A percentile compares a stretch with the other conserved stretches of the same genome.
These are phyloP conservation scores for Datisca glomerata DNA, from an alignment of 306 rosid species.

Conservation along the genomic window DNA sequence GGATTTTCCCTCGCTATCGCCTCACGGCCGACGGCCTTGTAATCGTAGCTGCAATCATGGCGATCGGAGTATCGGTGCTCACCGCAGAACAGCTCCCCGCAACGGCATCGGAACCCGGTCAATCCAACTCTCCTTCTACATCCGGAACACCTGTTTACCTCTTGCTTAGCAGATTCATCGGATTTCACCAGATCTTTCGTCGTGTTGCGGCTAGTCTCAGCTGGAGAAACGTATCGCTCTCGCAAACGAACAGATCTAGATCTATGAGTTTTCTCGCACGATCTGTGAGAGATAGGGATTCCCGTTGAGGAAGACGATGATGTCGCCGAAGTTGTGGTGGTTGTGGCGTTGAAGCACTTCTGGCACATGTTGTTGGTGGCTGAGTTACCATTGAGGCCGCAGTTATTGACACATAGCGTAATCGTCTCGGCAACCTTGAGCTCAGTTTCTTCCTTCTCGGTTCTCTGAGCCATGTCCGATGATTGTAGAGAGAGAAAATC, in stretches of 20 bases:
- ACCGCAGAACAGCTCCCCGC: conserved; percentile 81
- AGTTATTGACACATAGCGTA: conserved; percentile 65
- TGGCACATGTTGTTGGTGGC: conserved; percentile 89
- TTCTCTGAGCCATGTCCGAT: conserved; percentile 54
- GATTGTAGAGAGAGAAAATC: neutral
- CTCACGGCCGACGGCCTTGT: conserved; percentile 78
- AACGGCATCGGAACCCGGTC: conserved; percentile 88
- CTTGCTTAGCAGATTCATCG: conserved; percentile 38
- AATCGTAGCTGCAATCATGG: conserved; percentile 85
- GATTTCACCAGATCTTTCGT: conserved; percentile 15
- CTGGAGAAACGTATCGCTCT: conserved; percentile 12
- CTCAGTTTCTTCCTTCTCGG: conserved; percentile 82
- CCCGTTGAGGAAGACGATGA: conserved; percentile 5
- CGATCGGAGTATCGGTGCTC: conserved; percentile 95
- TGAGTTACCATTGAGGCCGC: conserved; percentile 75
- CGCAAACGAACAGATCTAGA: conserved; percentile 32
- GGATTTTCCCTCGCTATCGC: conserved; percentile 93
- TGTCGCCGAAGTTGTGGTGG: conserved; percentile 9
- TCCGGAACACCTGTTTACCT: conserved; percentile 74
- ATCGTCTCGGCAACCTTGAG: conserved; percentile 64
- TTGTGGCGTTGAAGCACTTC: conserved; percentile 55
- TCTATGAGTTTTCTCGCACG: conserved; percentile 35
- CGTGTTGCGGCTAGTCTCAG: conserved; percentile 12
- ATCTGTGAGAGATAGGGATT: conserved; percentile 19
- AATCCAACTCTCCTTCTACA: conserved; percentile 72